Conservation (phyloP, 352 stramenopile genomes). For the Phytophthora rubi region DNA sequence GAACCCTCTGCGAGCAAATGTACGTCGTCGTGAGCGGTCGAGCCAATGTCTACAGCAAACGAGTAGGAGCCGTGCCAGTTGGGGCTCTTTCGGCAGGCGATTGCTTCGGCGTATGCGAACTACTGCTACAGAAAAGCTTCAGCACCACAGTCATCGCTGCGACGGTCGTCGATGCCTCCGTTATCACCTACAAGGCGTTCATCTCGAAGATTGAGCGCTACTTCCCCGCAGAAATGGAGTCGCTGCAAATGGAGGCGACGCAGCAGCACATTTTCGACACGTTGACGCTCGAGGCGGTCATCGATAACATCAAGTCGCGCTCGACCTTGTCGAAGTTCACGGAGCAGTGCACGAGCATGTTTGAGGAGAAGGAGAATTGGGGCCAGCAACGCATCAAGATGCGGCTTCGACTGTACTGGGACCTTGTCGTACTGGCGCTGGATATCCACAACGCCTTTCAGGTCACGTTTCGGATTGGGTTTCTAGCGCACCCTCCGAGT, state of each 20-base stretch:
- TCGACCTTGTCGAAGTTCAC: slow-evolving; percentile 56
- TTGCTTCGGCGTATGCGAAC: slow-evolving; percentile 69
- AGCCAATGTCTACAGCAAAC: slow-evolving; percentile 66
- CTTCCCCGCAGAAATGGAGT: slow-evolving; percentile 53
- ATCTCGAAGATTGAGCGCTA: slow-evolving; percentile 49
- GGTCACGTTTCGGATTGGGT: slow-evolving; percentile 77
- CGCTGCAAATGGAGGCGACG: slow-evolving; percentile 43
- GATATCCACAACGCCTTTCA: slow-evolving; percentile 73
- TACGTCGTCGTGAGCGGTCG: slow-evolving; percentile 68
- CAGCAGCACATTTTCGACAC: slow-evolving; percentile 59
- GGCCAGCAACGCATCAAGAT: slow-evolving; percentile 56
- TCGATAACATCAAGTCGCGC: slow-evolving; percentile 53
- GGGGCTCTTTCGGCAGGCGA: slow-evolving; percentile 59
- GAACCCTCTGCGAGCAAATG: slow-evolving; percentile 72
- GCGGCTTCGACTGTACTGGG: slow-evolving; percentile 67
- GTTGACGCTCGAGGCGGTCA: slow-evolving; percentile 53
- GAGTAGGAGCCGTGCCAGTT: slow-evolving; percentile 44
- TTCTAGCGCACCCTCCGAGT: slow-evolving; percentile 45
- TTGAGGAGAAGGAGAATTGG: slow-evolving; percentile 56
- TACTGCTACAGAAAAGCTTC: slow-evolving; percentile 67
- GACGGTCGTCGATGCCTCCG: slow-evolving; percentile 60
- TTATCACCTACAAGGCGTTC: slow-evolving; percentile 59
- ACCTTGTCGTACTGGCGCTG: slow-evolving; percentile 55
- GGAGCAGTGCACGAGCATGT: slow-evolving; percentile 68
- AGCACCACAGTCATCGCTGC: slow-evolving; percentile 55